Evolutionary conservation across 192 early-diverging fungal genomes (phyloP), one percentile per base, ranked within the genome.

Genomic region (Rhizoclosmatium globosum): DNA sequence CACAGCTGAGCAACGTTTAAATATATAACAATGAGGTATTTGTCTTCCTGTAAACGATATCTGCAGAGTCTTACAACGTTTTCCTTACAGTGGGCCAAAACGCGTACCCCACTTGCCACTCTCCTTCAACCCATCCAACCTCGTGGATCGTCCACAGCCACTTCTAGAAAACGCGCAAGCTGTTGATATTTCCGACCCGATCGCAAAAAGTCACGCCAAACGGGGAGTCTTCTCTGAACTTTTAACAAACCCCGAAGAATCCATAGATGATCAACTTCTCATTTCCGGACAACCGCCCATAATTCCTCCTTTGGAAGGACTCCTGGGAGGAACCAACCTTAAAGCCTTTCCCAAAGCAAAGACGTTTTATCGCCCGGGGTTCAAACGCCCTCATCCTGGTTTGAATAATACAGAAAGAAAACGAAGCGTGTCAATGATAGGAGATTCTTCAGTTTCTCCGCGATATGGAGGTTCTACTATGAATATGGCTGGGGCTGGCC

Each of bases 211-310:
- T 47, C 31, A 39, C 42, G 67, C 50, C 2, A 78, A 68, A 48
- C 65, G 76, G 21, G 83, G 83, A 3, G 79, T 82, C 73, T 74
- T 85, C 43, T 82, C 80, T 41, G 80, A 79, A 21, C 81, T 80
- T n/a, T 72, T 82, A 38, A 76, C 78, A 13, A 56, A 75, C 45
- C 83, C 80, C 19, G 69, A 81, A 6, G 73, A 68, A n/a, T 77
- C 75, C 19, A 70, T 71, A 3, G 81, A 82, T 57, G 71, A 64
- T 46, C 74, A 74, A 56, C 74, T 75, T 60, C 66, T 64, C 15
- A 53, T 77, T 19, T 42, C 68, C 31, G 83, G 83, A 17, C 64
- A 79, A 62, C 72, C 80, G 15, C 79, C 79, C 68, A 46, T 58
- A 57, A 48, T 77, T 62, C 46, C 81, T 50, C 75, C 79, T 7